phyloP scores from a whole-genome alignment of 305 asterid species.

The Nicotiana rustica region DNA sequence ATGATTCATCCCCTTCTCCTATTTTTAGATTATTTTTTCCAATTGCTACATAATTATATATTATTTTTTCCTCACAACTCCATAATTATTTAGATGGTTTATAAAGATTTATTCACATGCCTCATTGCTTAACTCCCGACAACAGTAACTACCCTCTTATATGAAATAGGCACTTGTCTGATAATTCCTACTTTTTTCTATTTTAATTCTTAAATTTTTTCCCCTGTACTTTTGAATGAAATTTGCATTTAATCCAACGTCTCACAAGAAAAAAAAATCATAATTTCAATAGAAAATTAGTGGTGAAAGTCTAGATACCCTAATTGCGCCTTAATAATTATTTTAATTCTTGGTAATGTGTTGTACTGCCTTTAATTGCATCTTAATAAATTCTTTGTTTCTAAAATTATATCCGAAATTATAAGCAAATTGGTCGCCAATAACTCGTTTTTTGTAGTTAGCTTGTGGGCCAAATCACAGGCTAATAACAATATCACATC shows the following conservation, averaged over 20 bases:
- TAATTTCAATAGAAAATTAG: not conserved
- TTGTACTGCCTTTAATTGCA: constrained; percentile 1
- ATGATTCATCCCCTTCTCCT: constrained; percentile 18
- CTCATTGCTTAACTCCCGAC: constrained; percentile 29
- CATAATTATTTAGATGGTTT: not conserved
- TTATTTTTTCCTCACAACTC: not conserved
- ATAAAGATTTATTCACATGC: constrained; percentile 31
- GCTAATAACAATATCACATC: not conserved
- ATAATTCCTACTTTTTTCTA: not conserved
- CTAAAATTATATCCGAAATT: not conserved
- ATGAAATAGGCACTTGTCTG: not conserved
- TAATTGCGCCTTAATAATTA: not conserved
- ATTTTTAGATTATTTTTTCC: not conserved
- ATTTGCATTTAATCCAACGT: not conserved
- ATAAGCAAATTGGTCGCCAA: not conserved
- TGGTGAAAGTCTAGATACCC: not conserved
- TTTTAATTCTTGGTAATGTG: not conserved
- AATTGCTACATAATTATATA: constrained; percentile 14
- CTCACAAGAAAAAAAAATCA: not conserved
- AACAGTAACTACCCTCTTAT: constrained; percentile 24
- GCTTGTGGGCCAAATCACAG: constrained; percentile 31
- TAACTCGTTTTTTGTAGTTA: not conserved
- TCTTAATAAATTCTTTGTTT: not conserved
- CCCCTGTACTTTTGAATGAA: not conserved
- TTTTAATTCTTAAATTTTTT: not conserved